Base-by-base conservation (phyloP, 2,329 filamentous ascomycete species). In the Colletotrichum eremochloae region DNA sequence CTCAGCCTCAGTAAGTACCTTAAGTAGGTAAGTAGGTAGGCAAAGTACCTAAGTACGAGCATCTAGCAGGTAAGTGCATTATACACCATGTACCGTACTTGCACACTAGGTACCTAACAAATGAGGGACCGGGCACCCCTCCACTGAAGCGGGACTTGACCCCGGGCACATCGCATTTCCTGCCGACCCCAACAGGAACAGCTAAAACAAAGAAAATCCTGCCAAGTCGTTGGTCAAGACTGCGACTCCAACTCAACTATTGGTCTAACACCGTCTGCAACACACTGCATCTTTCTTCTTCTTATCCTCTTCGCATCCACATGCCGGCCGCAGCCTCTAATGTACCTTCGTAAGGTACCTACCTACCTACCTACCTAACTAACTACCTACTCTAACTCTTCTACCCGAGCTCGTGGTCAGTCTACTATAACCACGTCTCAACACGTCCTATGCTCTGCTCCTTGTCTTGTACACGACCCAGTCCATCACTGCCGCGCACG, bases 271-370 rank as follows among this genome's bases (percentile, higher is more conserved):
- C n/a, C n/a, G 18, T 40, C 11, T 40, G 20, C 55, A 57, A 46
- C 44, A 29, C n/a, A n/a, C n/a, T 57, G 8, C 36, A 15, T 40
- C 12, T 29, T 57, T 40, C 20, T 18, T 38, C 33, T 29, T 7
- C 20, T 57, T 42, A 42, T 24, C 55, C 55, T n/a, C 55, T 42
- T 58, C 40, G n/a, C n/a, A 58, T 11, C 55, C 55, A 58, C 55
- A n/a, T 12, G 12, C 36, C 38, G 52, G 18, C 48, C 18, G 24
- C 52, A 20, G 20, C 7, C 18, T n/a, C 5, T 2, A 24, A 18
- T 42, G 40, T 20, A 20, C 29, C 33, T 38, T n/a, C 42, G 15
- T 36, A 11, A 31, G 15, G 15, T 36, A 56, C 53, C 31, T 52
- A 52, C 48, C 48, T 56, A 56, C 7, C 33, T 20, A n/a, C 33